Evolutionary conservation across 2,329 filamentous ascomycete genomes (phyloP), one percentile per base, ranked within the genome.

Genomic region (Aspergillus uvarum): DNA sequence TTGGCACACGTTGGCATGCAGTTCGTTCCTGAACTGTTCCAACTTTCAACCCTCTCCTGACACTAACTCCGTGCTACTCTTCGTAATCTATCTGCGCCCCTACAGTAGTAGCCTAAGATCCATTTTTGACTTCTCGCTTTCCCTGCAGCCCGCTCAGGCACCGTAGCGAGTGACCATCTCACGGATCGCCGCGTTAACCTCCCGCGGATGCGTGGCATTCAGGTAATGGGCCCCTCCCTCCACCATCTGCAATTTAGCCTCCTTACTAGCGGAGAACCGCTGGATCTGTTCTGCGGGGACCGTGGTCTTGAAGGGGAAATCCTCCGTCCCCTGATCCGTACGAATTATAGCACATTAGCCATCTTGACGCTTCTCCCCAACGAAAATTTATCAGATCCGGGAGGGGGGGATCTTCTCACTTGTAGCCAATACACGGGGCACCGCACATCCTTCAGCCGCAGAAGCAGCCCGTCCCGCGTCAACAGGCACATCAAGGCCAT

Each of bases 381-480:
- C 1, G 32, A 1, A 16, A 12, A 35, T 16, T 12, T 4, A 35
- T 35, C 8, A 32, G 11, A 22, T 22, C 6, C 2, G 14, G 14
- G 12, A 3, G 14, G 38, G 5, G 2, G n/a, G n/a, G n/a, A n/a
- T n/a, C n/a, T 8, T 63, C 70, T 77, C 50, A 81, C 79, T 68
- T 80, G 68, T 59, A 84, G 59, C 82, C 82, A 83, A 51, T 80
- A 65, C 2, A 85, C 81, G 0, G 82, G 82, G 69, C 81, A 83
- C 49, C 65, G 68, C 4, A 85, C 72, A 69, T 84, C 81, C 3
- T 69, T 72, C 31, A 83, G 59, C 7, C 82, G 65, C 4, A 72
- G 65, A 59, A 80, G 75, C 64, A 85, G 62, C 1, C 79, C 79
- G 68, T 83, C 83, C 2, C 82, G 70, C 56, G 82, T 80, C 16